Conservation (phyloP, 2,329 filamentous ascomycete genomes). For the Fusarium liriodendri region DNA sequence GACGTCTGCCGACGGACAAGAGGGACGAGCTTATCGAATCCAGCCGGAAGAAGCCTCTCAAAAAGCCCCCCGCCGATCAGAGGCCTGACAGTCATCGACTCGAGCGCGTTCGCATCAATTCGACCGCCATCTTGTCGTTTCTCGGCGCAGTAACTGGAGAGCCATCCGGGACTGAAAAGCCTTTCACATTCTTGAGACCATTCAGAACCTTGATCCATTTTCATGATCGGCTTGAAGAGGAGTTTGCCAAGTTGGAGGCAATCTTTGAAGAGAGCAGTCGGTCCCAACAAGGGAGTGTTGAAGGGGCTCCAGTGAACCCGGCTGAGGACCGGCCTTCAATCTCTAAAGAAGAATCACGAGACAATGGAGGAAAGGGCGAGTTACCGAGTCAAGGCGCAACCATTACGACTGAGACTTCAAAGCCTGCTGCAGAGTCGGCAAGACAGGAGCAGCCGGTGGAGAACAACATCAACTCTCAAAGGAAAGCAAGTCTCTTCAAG, state of each 20-base stretch:
- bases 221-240: neutral
- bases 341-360: too few relatives aligned
- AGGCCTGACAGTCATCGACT: neutral
- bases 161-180: neutral
- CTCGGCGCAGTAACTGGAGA: neutral
- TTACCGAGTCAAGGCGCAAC: too few relatives aligned
- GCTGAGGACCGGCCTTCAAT: too few relatives aligned
- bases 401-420: neutral
- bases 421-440: neutral
- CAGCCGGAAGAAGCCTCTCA: neutral
- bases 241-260: neutral
- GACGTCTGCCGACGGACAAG: neutral
- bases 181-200: neutral
- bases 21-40: neutral
- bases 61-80: neutral
- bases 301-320: too few relatives aligned
- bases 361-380: too few relatives aligned
- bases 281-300: too few relatives aligned
- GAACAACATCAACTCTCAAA: too few relatives aligned
- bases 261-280: neutral
- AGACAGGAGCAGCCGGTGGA: too few relatives aligned
- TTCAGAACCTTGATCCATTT: neutral
- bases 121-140: neutral
- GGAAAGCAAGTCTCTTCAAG: too few relatives aligned
- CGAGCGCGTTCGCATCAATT: constrained; percentile 1